Conservation (phyloP, 306 rosid species). For the Vigna hirtella region DNA sequence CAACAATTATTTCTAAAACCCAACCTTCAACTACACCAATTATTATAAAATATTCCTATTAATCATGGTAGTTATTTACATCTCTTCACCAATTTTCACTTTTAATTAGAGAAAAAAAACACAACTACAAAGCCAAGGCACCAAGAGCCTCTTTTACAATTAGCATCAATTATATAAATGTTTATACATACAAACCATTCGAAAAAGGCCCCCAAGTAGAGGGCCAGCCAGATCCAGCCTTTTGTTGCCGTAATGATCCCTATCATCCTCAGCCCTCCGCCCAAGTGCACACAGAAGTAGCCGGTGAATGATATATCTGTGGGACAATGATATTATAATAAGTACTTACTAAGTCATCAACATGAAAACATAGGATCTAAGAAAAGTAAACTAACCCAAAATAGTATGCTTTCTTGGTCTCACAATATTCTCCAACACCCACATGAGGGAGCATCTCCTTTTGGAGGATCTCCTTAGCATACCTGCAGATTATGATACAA, state of each 20-base stretch:
- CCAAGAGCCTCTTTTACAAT: background rate
- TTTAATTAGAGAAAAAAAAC: too few relatives aligned
- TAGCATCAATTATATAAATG: background rate
- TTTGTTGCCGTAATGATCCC: conserved; percentile 98
- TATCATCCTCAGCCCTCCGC: conserved; percentile 97
- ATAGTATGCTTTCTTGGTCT: conserved; percentile 97
- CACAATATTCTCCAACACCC: conserved; percentile 92
- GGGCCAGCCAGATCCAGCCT: conserved; percentile 99
- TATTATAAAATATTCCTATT: too few relatives aligned
- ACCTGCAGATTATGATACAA: conserved; percentile 56
- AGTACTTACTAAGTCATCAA: conserved; percentile 24
- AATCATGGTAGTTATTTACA: background rate
- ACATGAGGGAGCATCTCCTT: conserved; percentile 99
- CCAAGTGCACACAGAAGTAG: conserved; percentile 96
- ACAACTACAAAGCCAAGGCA: background rate
- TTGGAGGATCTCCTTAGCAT: conserved; percentile 98
- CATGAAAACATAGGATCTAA: conserved; percentile 1
- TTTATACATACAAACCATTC: conserved; percentile 67
- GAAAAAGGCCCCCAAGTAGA: conserved; percentile 93
- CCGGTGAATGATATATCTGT: conserved; percentile 92
- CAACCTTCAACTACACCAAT: too few relatives aligned
- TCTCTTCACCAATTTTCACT: background rate
- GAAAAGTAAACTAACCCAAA: conserved; percentile 70
- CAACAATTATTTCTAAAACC: too few relatives aligned
- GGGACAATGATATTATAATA: conserved; percentile 40